Conservation (phyloP, 106 monocot species). For the Platanthera zijinensis region DNA sequence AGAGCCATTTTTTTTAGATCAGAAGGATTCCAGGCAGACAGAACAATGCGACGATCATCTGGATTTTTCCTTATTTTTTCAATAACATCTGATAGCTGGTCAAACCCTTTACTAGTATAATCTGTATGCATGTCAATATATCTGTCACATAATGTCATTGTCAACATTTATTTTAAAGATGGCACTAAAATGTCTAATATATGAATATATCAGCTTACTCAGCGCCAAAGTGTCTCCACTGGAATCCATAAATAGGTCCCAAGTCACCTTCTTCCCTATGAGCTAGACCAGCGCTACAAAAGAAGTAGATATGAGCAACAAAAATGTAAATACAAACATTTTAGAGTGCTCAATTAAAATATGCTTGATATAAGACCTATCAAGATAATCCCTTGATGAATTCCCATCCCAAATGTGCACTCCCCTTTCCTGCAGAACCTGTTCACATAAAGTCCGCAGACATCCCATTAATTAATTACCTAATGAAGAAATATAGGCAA, state of each 20-base stretch:
- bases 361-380: slow-evolving; percentile 36
- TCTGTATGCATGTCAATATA: slow-evolving; percentile 88
- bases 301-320: not conserved
- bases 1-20: slow-evolving; percentile 94
- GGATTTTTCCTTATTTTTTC: slow-evolving; percentile 94
- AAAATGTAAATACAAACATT: not conserved
- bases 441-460: slow-evolving; percentile 11
- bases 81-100: slow-evolving; percentile 85
- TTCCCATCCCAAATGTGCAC: slow-evolving; percentile 98
- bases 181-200: not conserved
- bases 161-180: not conserved
- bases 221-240: slow-evolving; percentile 99
- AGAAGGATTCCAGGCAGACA: slow-evolving; percentile 97
- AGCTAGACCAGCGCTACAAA: slow-evolving; percentile 57
- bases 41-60: slow-evolving; percentile 79
- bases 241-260: slow-evolving; percentile 97
- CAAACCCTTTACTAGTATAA: slow-evolving; percentile 94
- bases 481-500: slow-evolving; percentile 4
- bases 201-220: slow-evolving; percentile 37
- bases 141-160: slow-evolving; percentile 22
- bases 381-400: slow-evolving; percentile 94
- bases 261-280: slow-evolving; percentile 87
- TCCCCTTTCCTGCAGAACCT: slow-evolving; percentile 84
- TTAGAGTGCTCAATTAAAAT: not conserved
- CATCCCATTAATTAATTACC: not conserved